Conservation (phyloP, 1,139 yeast species). For the Debaryomycetaceae sp. region DNA sequence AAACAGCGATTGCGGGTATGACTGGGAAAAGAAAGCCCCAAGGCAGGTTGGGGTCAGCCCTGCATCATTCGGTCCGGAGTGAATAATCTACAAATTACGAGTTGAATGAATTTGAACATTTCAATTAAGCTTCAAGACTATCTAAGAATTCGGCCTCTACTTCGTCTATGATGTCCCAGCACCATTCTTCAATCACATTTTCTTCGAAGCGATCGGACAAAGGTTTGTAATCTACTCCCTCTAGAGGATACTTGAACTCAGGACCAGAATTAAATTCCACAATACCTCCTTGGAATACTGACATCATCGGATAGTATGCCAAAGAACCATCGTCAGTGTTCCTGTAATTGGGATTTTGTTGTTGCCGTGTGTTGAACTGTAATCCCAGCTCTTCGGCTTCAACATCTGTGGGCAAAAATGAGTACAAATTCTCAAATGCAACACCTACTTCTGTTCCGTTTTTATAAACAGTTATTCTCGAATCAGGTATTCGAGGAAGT, state of each 20-base stretch:
- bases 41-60: slow-evolving; percentile 20
- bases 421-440: slow-evolving; percentile 65
- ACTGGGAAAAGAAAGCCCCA: slow-evolving; percentile 8
- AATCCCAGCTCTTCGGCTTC: slow-evolving; percentile 25
- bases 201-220: slow-evolving; percentile 64
- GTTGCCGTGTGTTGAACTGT: slow-evolving; percentile 39
- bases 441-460: slow-evolving; percentile 71
- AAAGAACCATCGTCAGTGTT: slow-evolving; percentile 74
- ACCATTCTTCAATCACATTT: slow-evolving; percentile 74
- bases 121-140: slow-evolving; percentile 27
- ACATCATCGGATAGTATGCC: slow-evolving; percentile 90
- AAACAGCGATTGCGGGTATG: slow-evolving; percentile 1
- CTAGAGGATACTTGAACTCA: slow-evolving; percentile 47
- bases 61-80: slow-evolving; percentile 1
- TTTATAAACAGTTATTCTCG: slow-evolving; percentile 64
- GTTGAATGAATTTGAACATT: neutral
- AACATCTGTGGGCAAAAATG: slow-evolving; percentile 62
- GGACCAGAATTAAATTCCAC: slow-evolving; percentile 73
- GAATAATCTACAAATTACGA: neutral
- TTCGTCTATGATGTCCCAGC: slow-evolving; percentile 83
- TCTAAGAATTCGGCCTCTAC: slow-evolving; percentile 66
- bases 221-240: slow-evolving; percentile 35
- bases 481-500: slow-evolving; percentile 49
- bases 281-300: slow-evolving; percentile 77
- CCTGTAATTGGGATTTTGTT: slow-evolving; percentile 46